Conservation (phyloP, 1,284 basidiomycete species). For the Leucoagaricus sp. region DNA sequence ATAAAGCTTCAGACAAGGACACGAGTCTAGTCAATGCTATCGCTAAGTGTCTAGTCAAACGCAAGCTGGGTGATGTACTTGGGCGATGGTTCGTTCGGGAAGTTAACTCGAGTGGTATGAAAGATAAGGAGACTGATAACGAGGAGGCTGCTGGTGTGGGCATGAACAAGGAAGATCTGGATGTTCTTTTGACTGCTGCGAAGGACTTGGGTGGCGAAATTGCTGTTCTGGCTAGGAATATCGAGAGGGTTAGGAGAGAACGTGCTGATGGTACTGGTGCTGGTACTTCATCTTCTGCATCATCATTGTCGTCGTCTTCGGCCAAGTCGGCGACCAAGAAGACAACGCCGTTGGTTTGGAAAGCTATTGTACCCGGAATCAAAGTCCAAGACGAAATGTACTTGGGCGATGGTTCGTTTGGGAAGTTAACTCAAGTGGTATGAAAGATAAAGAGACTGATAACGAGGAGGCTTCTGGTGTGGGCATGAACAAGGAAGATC, state of each 20-base stretch:
- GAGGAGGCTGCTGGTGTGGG: slow-evolving; percentile 28
- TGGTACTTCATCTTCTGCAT: too few relatives aligned
- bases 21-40: background rate
- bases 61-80: slow-evolving; percentile 24
- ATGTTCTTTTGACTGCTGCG: slow-evolving; percentile 53
- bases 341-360: background rate
- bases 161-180: slow-evolving; percentile 30
- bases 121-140: slow-evolving; percentile 13
- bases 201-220: slow-evolving; percentile 61
- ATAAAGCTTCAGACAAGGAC: background rate
- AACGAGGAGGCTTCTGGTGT: slow-evolving; percentile 27
- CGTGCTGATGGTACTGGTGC: slow-evolving; percentile 11
- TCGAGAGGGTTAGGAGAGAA: slow-evolving; percentile 49
- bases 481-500: slow-evolving; percentile 26
- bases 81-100: slow-evolving; percentile 48
- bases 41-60: slow-evolving; percentile 2
- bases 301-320: background rate
- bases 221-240: slow-evolving; percentile 49
- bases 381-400: slow-evolving; percentile 15
- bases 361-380: background rate
- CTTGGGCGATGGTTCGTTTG: slow-evolving; percentile 51
- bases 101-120: slow-evolving; percentile 33
- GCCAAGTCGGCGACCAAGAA: background rate
- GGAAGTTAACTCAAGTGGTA: slow-evolving; percentile 35
- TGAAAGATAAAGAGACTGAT: slow-evolving; percentile 11